Percentiles rank a stretch among this genome's conserved stretches.
Conservation (phyloP, 2,329 filamentous ascomycete species). For the Calonectria hawksworthii region DNA sequence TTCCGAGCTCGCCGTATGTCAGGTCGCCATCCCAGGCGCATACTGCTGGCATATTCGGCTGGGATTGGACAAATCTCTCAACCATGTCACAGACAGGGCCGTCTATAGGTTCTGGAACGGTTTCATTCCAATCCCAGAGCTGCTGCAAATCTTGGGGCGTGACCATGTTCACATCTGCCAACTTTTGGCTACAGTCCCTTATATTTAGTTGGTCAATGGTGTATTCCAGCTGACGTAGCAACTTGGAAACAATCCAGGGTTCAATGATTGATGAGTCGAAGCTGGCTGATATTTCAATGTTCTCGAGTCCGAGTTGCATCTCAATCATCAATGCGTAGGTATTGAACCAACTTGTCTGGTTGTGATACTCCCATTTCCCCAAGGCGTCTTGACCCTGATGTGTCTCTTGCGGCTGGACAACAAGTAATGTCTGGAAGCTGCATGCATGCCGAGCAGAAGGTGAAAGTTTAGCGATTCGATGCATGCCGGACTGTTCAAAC, state of each 20-base stretch:
- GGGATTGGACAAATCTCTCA: conserved; percentile 6
- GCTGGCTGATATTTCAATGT: neutral
- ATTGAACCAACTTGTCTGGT: neutral
- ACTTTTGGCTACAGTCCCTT: neutral
- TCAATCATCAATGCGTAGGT: conserved; percentile 19
- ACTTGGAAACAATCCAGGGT: neutral
- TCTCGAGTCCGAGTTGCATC: neutral
- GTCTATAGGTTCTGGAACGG: conserved; percentile 29
- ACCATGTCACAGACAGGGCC: conserved; percentile 35
- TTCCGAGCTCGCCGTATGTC: neutral
- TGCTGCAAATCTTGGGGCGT: conserved; percentile 35
- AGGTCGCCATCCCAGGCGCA: conserved; percentile 4
- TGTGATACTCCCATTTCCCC: neutral
- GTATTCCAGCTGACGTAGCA: conserved; percentile 14
- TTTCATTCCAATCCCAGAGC: conserved; percentile 29
- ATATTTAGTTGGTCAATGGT: conserved; percentile 17
- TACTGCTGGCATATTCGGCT: neutral
- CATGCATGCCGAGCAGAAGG: neutral
- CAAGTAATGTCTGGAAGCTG: conserved; percentile 28
- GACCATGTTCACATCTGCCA: conserved; percentile 24
- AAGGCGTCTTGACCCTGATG: neutral
- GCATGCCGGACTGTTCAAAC: conserved; percentile 30
- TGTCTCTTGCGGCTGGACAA: conserved; percentile 17
- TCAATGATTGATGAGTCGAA: conserved; percentile 14
- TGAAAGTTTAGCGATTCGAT: conserved; percentile 17